Evolutionary conservation across 768 basidiomycete species (phyloP).

Genomic region (Leccinum rimulosum): DNA sequence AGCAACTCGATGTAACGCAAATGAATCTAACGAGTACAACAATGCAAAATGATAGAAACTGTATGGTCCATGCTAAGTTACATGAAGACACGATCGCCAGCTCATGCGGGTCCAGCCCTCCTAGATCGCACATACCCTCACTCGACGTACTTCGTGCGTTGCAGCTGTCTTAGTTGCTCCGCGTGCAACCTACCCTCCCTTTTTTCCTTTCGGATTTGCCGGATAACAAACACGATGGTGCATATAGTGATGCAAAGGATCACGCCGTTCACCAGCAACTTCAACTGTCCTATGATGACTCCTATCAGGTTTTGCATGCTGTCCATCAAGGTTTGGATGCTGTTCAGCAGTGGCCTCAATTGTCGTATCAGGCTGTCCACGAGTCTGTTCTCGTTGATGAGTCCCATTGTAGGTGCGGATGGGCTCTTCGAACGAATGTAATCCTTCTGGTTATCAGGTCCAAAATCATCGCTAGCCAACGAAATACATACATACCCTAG

Average conservation of each 20-base stretch:
- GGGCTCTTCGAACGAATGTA: background rate
- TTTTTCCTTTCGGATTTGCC: constrained; percentile 16
- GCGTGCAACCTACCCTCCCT: constrained; percentile 19
- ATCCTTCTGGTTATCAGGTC: background rate
- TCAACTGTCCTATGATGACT: background rate
- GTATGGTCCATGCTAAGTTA: background rate
- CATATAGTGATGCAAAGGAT: constrained; percentile 14
- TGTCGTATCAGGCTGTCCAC: constrained; percentile 6
- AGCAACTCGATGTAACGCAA: background rate
- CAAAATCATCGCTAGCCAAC: background rate
- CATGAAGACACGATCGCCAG: background rate
- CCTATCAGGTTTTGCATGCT: constrained; percentile 3
- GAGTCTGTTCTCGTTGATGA: constrained; percentile 15
- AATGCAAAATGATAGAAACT: background rate
- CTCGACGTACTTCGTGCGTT: background rate
- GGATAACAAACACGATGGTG: constrained; percentile 17
- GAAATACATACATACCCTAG: background rate
- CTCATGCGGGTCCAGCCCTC: background rate
- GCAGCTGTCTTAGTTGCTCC: constrained; percentile 14
- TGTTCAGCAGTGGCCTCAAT: background rate
- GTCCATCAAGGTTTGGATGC: constrained; percentile 1
- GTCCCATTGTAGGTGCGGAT: constrained; percentile 10
- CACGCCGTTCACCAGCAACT: background rate
- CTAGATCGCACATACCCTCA: constrained; percentile 3
- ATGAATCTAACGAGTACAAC: background rate